Base-by-base conservation (phyloP, 805 yeast species). In the Geotrichum ghanense region DNA sequence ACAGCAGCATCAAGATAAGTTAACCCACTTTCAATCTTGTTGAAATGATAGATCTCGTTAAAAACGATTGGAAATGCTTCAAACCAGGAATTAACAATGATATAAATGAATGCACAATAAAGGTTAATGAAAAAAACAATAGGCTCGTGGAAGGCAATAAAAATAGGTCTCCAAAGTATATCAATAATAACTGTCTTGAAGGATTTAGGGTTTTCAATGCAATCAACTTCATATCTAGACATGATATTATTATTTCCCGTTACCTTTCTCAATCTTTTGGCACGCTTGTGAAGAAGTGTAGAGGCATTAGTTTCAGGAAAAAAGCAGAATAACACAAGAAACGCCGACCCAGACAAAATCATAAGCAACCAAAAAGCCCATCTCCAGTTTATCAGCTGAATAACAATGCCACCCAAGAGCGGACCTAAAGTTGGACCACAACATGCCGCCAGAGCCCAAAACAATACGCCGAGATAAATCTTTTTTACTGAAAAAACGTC, bases 61-160 rank as follows among this genome's bases (percentile, higher is more conserved):
- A 72, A 79, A 2, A 74, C 78, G 31, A 77, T 64, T 7, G 85
- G 83, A 61, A 75, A 75, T 3, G 76, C 78, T 59, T 79, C 83
- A 53, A 78, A 75, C 67, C 74, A 78, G 20, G 76, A 57, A 57
- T 76, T 79, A 50, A 75, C 52, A 23, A 72, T 60, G 23, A 79
- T 74, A 57, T 79, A 79, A 5, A 70, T 64, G 44, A 78, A 53
- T 0, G 78, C 76, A 51, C 73, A 63, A 57, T 76, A 77, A 22
- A 72, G 19, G 54, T 78, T 70, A 49, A 77, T 70, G 24, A 76
- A 64, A 17, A 78, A 48, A n/a, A 78, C 72, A 22, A 74, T 75
- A 0, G 83, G 84, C 57, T 79, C 84, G 12, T 26, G 12, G 34
- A 26, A 26, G 39, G 25, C 64, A 47, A 79, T 65, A 46, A 69